Percentiles rank a stretch among this genome's conserved stretches.
Conservation (phyloP, 371 early-diverging fungal genomes). For the Conidiobolus incongruus region DNA sequence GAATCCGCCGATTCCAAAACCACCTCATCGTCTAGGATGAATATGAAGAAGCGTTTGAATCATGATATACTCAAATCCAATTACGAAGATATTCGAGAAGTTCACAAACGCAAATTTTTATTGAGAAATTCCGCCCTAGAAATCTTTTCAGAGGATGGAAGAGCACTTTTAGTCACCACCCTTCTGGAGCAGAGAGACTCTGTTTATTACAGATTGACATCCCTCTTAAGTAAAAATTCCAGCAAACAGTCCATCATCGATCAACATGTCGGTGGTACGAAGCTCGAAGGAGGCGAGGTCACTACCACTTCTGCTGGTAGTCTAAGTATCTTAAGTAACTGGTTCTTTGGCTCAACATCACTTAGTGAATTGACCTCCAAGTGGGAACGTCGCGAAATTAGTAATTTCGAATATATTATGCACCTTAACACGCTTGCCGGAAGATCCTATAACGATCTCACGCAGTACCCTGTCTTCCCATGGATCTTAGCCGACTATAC, state of each 20-base stretch:
- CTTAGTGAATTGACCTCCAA: constrained; percentile 34
- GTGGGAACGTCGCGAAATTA: constrained; percentile 58
- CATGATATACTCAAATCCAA: not conserved
- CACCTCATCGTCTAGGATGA: constrained; percentile 28
- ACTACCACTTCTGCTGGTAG: constrained; percentile 14
- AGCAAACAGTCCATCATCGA: not conserved
- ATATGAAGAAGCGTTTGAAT: constrained; percentile 18
- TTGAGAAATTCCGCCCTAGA: constrained; percentile 56
- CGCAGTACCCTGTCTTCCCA: constrained; percentile 49
- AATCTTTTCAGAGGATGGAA: constrained; percentile 51
- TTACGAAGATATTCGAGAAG: constrained; percentile 37
- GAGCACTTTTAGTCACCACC: constrained; percentile 44
- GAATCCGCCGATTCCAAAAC: constrained; percentile 24
- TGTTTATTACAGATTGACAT: constrained; percentile 33
- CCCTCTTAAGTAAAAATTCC: no score
- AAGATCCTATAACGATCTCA: constrained; percentile 39
- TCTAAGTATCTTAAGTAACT: constrained; percentile 11
- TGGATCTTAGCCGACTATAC: constrained; percentile 51
- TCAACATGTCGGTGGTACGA: constrained; percentile 21
- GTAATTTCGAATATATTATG: constrained; percentile 76
- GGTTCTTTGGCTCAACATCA: constrained; percentile 41
- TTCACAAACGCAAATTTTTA: constrained; percentile 39
- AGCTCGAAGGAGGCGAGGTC: constrained; percentile 9
- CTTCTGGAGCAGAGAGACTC: constrained; percentile 35
- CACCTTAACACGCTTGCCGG: constrained; percentile 65